A percentile compares a stretch with the other conserved stretches of the same genome.
phyloP scores from a whole-genome alignment of 495 filamentous ascomycete genomes.

The Penicillium atrosanguineum region DNA sequence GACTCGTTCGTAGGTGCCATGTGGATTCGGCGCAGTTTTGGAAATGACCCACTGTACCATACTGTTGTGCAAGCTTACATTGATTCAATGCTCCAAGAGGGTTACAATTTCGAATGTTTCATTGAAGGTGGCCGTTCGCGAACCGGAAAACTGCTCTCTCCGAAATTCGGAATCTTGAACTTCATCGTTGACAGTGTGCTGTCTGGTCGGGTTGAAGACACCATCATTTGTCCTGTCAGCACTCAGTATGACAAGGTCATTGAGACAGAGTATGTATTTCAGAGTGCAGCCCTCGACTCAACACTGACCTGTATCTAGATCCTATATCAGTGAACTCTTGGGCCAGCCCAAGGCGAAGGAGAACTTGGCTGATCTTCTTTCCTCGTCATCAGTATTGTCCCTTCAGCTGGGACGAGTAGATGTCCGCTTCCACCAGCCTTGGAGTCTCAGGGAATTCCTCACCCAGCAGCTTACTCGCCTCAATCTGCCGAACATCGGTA shows the following conservation, averaged over 20 bases:
- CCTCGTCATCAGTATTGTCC: constrained; percentile 83
- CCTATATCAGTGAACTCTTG: constrained; percentile 89
- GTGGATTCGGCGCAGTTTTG: constrained; percentile 93
- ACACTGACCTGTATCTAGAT: constrained; percentile 38
- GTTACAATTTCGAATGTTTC: constrained; percentile 94
- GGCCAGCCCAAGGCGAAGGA: constrained; percentile 94
- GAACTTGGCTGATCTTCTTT: constrained; percentile 83
- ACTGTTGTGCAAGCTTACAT: constrained; percentile 95
- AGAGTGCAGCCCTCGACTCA: background rate
- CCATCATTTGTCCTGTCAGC: constrained; percentile 89
- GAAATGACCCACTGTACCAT: constrained; percentile 83
- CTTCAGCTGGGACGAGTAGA: constrained; percentile 89
- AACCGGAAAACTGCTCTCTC: constrained; percentile 88
- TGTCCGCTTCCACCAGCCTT: constrained; percentile 92
- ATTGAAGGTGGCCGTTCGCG: constrained; percentile 91
- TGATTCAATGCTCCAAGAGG: constrained; percentile 83
- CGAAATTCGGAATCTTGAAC: constrained; percentile 93
- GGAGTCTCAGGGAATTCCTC: constrained; percentile 81
- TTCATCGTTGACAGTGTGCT: constrained; percentile 89
- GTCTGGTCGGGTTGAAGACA: constrained; percentile 84
- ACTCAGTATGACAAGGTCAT: constrained; percentile 99
- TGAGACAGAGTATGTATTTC: constrained; percentile 68
- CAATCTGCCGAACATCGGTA: constrained; percentile 27
- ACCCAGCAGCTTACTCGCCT: constrained; percentile 62
- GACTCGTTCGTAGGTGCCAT: constrained; percentile 64